These are phyloP conservation scores for Clarireedia paspali DNA, from an alignment of 2,329 filamentous ascomycete genomes.

Conservation along the genomic window DNA sequence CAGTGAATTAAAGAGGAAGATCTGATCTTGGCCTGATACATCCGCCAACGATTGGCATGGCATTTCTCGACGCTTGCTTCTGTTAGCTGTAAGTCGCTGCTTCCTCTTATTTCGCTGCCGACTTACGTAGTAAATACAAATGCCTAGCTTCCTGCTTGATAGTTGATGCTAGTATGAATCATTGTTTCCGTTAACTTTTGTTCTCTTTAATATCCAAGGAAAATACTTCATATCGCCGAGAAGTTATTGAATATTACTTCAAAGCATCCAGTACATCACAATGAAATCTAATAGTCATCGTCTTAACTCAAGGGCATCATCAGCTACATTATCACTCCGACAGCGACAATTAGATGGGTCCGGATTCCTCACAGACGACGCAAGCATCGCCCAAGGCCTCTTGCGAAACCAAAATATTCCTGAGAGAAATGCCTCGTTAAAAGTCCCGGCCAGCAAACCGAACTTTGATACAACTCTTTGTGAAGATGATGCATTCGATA, in stretches of 20 bases:
- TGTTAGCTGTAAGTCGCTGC: neutral
- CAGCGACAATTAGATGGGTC: conserved; percentile 7
- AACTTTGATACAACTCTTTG: neutral
- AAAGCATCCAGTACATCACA: conserved; percentile 7
- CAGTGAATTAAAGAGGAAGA: neutral
- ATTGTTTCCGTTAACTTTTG: neutral
- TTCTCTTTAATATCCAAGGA: neutral
- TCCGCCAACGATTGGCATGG: neutral
- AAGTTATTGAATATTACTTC: neutral
- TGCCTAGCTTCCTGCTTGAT: neutral
- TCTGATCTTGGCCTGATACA: neutral
- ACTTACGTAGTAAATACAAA: neutral
- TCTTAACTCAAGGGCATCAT: conserved; percentile 24
- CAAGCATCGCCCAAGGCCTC: conserved; percentile 21
- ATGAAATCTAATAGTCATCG: conserved; percentile 26
- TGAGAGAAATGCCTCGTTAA: conserved; percentile 16
- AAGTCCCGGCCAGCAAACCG: neutral
- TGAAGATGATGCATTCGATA: neutral
- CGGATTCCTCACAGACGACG: conserved; percentile 16
- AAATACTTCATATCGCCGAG: neutral
- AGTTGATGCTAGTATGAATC: too few relatives aligned
- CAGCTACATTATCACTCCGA: conserved; percentile 20
- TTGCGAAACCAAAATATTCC: conserved; percentile 17
- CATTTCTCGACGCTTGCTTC: neutral
- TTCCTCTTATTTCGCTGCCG: neutral